A percentile compares a stretch with the other conserved stretches of the same genome.
phyloP scores from a whole-genome alignment of 371 early-diverging fungal species.

The Mortierella sp. region DNA sequence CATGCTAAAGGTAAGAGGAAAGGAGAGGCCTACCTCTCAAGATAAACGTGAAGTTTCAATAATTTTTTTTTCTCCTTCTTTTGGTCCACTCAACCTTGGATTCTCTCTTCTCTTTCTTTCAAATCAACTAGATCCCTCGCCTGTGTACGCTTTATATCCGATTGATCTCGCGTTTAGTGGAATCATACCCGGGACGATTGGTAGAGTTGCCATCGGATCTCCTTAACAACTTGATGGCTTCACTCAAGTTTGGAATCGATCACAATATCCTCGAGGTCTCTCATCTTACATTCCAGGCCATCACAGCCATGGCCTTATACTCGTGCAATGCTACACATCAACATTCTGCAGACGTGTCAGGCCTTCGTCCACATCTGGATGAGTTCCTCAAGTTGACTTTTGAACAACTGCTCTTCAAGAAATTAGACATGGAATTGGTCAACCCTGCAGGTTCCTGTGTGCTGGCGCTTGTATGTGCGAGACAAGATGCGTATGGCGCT shows the following conservation, averaged over 20 bases:
- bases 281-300: slow-evolving; percentile 69
- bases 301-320: slow-evolving; percentile 68
- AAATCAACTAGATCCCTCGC: slow-evolving; percentile 66
- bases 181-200: slow-evolving; percentile 75
- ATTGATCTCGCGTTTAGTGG: slow-evolving; percentile 72
- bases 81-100: not conserved
- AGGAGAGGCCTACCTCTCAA: not conserved
- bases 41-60: not conserved
- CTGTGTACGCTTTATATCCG: slow-evolving; percentile 76
- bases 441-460: slow-evolving; percentile 72
- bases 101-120: not conserved
- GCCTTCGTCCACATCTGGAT: slow-evolving; percentile 59
- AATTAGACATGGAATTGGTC: slow-evolving; percentile 66
- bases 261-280: slow-evolving; percentile 70
- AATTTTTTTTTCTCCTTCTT: not conserved
- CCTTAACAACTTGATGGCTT: slow-evolving; percentile 68
- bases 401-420: slow-evolving; percentile 66
- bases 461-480: slow-evolving; percentile 62
- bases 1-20: slow-evolving; percentile 71
- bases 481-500: slow-evolving; percentile 61
- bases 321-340: slow-evolving; percentile 54
- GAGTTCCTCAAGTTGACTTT: slow-evolving; percentile 63
- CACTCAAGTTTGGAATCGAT: slow-evolving; percentile 74
- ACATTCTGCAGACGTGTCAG: slow-evolving; percentile 19
- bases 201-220: slow-evolving; percentile 62